Evolutionary conservation across 345 rosid species (phyloP), one percentile per base, ranked within the genome.

Genomic region (Eucalyptus erythrocorys): DNA sequence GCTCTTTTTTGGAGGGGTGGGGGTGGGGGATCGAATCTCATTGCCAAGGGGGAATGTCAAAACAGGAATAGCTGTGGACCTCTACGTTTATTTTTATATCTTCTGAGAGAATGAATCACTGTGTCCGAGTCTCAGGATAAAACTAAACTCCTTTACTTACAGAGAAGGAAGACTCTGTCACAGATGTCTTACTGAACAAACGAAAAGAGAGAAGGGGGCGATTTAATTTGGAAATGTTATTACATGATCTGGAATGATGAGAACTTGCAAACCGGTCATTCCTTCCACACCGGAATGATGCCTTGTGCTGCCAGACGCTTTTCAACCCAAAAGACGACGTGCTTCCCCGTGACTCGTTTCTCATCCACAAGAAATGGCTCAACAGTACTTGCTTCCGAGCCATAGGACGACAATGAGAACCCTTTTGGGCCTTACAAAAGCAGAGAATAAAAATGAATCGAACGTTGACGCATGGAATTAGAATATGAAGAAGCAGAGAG

Each of bases 281-380:
- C 93, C 90, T 90, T 92, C 98, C 99, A 95, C 57, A 96, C 99
- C 4, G 98, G 98, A 85, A 96, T 93, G 88, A 96, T 94, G 87
- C 99, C 98, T 88, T 98, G 99, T 16, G 99, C 99, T 26, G 98
- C 99, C 66, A 98, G 94, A 40, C 98, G 97, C 91, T 98, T 98
- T 89, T 97, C 96, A 9, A 97, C 97, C 99, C 99, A 98, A 91
- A 98, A 98, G 32, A 96, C 96, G 9, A 98, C 91, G 13, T 90
- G 98, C 90, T 90, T 94, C 17, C 94, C 95, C 1, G 99, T 98
- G 57, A 95, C 94, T 92, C 92, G 95, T 96, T 93, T 98, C 93
- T 96, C 99, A 43, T 98, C 99, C 3, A 98, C 88, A 3, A 96
- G 99, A 93, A 98, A 98, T 7, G 99, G 99, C 89, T 98, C 99